Conservation (phyloP, 352 stramenopile species). For the Phytophthora megakarya region DNA sequence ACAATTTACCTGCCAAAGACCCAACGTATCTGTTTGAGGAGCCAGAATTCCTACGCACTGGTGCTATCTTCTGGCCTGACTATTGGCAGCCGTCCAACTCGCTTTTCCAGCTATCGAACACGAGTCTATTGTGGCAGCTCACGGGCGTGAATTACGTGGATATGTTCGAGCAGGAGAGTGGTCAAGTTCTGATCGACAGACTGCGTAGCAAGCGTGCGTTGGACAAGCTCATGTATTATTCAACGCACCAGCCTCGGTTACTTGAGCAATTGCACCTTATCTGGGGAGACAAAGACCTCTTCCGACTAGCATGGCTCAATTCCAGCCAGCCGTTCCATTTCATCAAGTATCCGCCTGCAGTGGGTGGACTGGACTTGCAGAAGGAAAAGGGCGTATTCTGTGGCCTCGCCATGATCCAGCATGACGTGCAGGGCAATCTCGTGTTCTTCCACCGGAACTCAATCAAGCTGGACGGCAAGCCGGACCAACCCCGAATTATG, state of each 20-base stretch:
- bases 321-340: constrained; percentile 80
- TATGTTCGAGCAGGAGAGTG: constrained; percentile 88
- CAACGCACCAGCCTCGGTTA: constrained; percentile 66
- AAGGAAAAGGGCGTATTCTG: constrained; percentile 82
- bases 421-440: constrained; percentile 82
- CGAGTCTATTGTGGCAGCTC: constrained; percentile 78
- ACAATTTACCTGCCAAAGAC: constrained; percentile 83
- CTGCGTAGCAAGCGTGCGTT: constrained; percentile 74
- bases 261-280: constrained; percentile 80
- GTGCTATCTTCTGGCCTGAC: constrained; percentile 88
- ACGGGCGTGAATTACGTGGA: constrained; percentile 73
- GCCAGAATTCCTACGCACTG: constrained; percentile 69
- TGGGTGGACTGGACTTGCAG: constrained; percentile 71
- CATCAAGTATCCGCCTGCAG: constrained; percentile 68
- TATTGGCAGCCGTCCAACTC: constrained; percentile 86
- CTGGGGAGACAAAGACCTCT: constrained; percentile 89
- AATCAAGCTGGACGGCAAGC: constrained; percentile 79
- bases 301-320: constrained; percentile 83
- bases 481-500: constrained; percentile 73
- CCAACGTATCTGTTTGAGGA: constrained; percentile 87
- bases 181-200: constrained; percentile 85
- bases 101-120: constrained; percentile 80
- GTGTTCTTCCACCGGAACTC: constrained; percentile 89
- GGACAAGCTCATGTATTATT: constrained; percentile 90
- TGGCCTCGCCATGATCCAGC: constrained; percentile 85